These are phyloP conservation scores for Apiospora malaysiana DNA, from an alignment of 2,329 filamentous ascomycete species.

Conservation along the genomic window DNA sequence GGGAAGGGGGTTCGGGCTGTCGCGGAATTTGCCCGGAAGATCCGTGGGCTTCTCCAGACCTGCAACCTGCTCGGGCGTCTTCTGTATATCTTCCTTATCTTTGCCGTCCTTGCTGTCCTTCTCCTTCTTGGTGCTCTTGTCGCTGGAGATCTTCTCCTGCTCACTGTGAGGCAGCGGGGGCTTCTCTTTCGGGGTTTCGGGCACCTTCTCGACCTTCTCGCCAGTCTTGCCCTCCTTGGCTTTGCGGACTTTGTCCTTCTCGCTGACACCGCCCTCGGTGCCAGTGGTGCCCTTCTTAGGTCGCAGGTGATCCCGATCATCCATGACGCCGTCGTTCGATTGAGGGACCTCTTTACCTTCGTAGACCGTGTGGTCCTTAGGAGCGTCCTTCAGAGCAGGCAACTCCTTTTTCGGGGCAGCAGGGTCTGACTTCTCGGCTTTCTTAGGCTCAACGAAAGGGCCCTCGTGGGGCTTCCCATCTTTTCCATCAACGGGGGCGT, in stretches of 20 bases:
- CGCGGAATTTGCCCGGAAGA: conserved; percentile 78
- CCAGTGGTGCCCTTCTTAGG: conserved; percentile 88
- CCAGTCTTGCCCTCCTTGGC: conserved; percentile 69
- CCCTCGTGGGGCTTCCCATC: conserved; percentile 94
- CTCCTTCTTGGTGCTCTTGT: conserved; percentile 46
- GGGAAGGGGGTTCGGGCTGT: conserved; percentile 73
- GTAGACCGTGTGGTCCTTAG: conserved; percentile 57
- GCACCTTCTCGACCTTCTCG: conserved; percentile 73
- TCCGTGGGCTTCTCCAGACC: conserved; percentile 79
- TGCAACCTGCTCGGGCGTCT: conserved; percentile 46
- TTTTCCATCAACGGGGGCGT: conserved; percentile 88
- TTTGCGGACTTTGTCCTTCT: conserved; percentile 80
- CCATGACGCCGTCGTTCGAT: conserved; percentile 85
- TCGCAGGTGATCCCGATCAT: conserved; percentile 76
- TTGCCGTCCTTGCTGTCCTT: conserved; percentile 44
- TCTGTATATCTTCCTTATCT: conserved; percentile 46
- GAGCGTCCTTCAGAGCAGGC: conserved; percentile 55
- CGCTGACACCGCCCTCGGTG: conserved; percentile 86
- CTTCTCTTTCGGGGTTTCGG: conserved; percentile 83
- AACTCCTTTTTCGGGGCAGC: conserved; percentile 45
- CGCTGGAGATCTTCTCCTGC: conserved; percentile 66
- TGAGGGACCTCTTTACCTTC: conserved; percentile 68
- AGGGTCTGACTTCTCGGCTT: conserved; percentile 42
- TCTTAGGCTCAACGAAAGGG: conserved; percentile 70
- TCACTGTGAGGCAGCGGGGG: conserved; percentile 84